Evolutionary conservation across 768 basidiomycete genomes (phyloP).

Genomic region (Lentinula edodes): DNA sequence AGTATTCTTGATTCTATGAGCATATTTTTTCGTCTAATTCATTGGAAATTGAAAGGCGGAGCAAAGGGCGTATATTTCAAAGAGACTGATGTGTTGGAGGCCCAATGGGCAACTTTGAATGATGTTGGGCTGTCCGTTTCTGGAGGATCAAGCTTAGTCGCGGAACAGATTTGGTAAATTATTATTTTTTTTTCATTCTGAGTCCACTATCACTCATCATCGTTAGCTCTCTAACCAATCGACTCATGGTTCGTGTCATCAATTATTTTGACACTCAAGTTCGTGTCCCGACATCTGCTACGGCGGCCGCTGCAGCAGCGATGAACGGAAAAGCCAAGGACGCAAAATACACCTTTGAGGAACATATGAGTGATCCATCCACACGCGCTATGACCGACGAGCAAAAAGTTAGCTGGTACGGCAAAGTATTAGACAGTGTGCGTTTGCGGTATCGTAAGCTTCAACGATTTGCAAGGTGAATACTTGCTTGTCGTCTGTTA

Average conservation of each 20-base stretch:
- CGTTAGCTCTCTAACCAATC: slow-evolving; percentile 84
- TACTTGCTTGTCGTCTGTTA: slow-evolving; percentile 5
- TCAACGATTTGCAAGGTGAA: slow-evolving; percentile 85
- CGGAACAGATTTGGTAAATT: slow-evolving; percentile 96
- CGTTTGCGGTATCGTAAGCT: slow-evolving; percentile 89
- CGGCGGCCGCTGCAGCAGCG: slow-evolving; percentile 22
- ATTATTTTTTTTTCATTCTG: slow-evolving; percentile 16
- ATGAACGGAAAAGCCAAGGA: slow-evolving; percentile 9
- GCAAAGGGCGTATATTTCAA: slow-evolving; percentile 92
- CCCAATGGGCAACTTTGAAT: slow-evolving; percentile 93
- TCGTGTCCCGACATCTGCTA: slow-evolving; percentile 43
- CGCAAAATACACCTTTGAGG: slow-evolving; percentile 27
- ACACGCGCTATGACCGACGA: slow-evolving; percentile 67
- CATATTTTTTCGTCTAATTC: slow-evolving; percentile 89
- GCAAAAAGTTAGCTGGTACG: slow-evolving; percentile 84
- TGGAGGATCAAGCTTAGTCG: slow-evolving; percentile 86
- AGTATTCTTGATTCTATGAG: slow-evolving; percentile 84
- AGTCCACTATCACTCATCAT: background rate
- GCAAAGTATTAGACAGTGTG: slow-evolving; percentile 90
- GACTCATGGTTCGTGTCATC: slow-evolving; percentile 86
- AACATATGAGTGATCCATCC: slow-evolving; percentile 27
- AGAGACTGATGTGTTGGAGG: slow-evolving; percentile 96
- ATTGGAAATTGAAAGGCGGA: slow-evolving; percentile 93
- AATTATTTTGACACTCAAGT: slow-evolving; percentile 96
- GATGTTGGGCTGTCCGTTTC: slow-evolving; percentile 85